A percentile compares a stretch with the other conserved stretches of the same genome.
Evolutionary conservation across 208 protist genomes (phyloP).

Genomic region (Porcisia hertigi): DNA sequence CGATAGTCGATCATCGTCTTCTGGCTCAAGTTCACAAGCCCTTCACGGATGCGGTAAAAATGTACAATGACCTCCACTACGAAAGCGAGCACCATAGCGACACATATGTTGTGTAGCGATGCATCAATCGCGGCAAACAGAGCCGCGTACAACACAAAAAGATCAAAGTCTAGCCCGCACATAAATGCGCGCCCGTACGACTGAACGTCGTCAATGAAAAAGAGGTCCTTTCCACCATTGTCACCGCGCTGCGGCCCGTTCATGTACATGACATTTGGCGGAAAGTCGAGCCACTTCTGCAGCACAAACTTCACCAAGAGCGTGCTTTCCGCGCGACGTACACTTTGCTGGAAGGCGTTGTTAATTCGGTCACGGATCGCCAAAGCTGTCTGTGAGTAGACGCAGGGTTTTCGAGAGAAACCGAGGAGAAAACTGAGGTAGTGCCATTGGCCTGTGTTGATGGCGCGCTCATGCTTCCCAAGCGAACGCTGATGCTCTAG

Average conservation of each 20-base stretch:
- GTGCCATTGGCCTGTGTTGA: conserved; percentile 58
- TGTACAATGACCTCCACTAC: conserved; percentile 54
- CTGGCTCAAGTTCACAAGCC: conserved; percentile 64
- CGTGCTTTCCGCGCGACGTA: conserved; percentile 61
- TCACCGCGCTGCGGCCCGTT: conserved; percentile 75
- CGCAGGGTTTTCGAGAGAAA: conserved; percentile 47
- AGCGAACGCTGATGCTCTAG: conserved; percentile 43
- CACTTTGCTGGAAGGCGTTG: conserved; percentile 66
- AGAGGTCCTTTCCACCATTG: conserved; percentile 71
- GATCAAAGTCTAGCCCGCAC: conserved; percentile 70
- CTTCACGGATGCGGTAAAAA: conserved; percentile 60
- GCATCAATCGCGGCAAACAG: conserved; percentile 74
- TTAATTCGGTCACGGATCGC: conserved; percentile 81
- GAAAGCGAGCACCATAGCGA: conserved; percentile 62
- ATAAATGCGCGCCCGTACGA: conserved; percentile 72
- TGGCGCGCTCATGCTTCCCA: conserved; percentile 26
- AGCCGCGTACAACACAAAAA: conserved; percentile 73
- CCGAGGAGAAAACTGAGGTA: conserved; percentile 56
- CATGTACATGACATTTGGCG: conserved; percentile 86
- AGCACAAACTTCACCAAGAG: conserved; percentile 75
- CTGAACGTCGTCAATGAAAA: conserved; percentile 74
- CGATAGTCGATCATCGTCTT: conserved; percentile 84
- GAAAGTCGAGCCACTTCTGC: conserved; percentile 64
- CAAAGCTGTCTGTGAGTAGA: conserved; percentile 53
- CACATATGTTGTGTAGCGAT: conserved; percentile 65